Percentiles rank a stretch among this genome's conserved stretches.
Conservation (phyloP, 2,329 filamentous ascomycete genomes). For the Penicillium sp. region DNA sequence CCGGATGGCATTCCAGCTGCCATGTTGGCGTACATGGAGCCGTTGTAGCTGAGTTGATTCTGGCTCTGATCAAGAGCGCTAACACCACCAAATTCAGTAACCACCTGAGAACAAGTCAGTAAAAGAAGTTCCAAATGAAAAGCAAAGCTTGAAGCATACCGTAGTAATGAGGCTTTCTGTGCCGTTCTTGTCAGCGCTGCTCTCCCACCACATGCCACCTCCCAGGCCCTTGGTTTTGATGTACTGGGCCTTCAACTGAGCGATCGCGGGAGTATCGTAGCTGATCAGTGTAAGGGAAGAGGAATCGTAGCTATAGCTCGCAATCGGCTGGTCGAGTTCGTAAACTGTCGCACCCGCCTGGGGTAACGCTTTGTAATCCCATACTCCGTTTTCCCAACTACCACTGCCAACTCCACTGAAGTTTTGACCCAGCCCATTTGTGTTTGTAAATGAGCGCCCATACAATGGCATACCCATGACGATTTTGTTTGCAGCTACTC, state of each 20-base stretch:
- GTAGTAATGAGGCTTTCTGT: conserved; percentile 66
- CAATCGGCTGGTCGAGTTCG: conserved; percentile 61
- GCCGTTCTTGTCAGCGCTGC: conserved; percentile 70
- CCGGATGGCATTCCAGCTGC: neutral
- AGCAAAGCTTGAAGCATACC: conserved; percentile 20
- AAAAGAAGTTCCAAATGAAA: neutral
- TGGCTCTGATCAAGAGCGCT: neutral
- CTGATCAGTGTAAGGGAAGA: conserved; percentile 64
- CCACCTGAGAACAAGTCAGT: neutral
- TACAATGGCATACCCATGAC: conserved; percentile 92
- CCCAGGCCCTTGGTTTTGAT: conserved; percentile 68
- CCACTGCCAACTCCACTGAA: conserved; percentile 75
- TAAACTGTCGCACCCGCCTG: conserved; percentile 62
- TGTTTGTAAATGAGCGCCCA: conserved; percentile 79
- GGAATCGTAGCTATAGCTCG: conserved; percentile 72
- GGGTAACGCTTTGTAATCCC: conserved; percentile 86
- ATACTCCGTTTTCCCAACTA: conserved; percentile 80
- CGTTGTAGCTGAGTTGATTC: neutral
- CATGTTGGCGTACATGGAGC: neutral
- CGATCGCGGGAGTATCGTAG: conserved; percentile 72
- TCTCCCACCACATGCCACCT: conserved; percentile 98
- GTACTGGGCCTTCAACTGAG: conserved; percentile 68
- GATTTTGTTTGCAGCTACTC: conserved; percentile 70
- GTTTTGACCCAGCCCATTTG: conserved; percentile 68
- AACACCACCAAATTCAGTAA: neutral